phyloP scores from a whole-genome alignment of 2,329 filamentous ascomycete genomes.

The Thielaviopsis ethacetica region DNA sequence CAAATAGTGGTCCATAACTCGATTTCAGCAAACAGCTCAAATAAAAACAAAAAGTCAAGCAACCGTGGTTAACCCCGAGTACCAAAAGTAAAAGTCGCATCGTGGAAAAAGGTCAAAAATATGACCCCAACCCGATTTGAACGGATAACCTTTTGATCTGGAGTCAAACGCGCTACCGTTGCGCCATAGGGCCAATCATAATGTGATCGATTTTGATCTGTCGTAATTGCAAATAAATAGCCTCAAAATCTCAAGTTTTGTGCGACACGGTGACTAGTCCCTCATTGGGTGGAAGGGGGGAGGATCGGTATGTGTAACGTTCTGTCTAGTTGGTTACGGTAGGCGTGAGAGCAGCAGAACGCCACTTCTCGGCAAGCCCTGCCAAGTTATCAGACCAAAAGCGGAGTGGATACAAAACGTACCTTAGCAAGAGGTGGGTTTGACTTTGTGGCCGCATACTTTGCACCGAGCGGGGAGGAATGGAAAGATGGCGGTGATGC shows the following conservation, averaged over 20 bases:
- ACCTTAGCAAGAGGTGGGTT: neutral
- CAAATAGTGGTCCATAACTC: no score
- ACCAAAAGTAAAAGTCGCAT: no score
- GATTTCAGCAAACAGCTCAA: no score
- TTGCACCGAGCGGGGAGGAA: neutral
- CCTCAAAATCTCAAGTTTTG: no score
- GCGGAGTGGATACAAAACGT: no score
- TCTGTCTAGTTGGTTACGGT: neutral
- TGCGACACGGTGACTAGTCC: neutral
- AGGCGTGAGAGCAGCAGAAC: neutral
- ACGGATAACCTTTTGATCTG: constrained; percentile 11
- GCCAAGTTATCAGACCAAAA: no score
- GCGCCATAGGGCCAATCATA: constrained; percentile 5
- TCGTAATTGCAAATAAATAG: neutral
- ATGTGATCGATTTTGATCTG: neutral
- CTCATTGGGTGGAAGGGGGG: neutral
- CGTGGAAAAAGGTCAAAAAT: neutral
- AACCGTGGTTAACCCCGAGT: no score
- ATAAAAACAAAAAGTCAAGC: no score
- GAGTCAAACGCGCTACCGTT: constrained; percentile 11
- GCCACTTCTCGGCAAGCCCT: no score
- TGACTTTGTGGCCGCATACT: neutral
- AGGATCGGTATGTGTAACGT: neutral
- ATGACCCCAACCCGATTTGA: constrained; percentile 11
- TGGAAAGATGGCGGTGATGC: neutral